Percentiles rank a stretch among this genome's conserved stretches.
Evolutionary conservation across 2,329 filamentous ascomycete species (phyloP).

Genomic region (Ophiocordyceps camponoti-saundersi): DNA sequence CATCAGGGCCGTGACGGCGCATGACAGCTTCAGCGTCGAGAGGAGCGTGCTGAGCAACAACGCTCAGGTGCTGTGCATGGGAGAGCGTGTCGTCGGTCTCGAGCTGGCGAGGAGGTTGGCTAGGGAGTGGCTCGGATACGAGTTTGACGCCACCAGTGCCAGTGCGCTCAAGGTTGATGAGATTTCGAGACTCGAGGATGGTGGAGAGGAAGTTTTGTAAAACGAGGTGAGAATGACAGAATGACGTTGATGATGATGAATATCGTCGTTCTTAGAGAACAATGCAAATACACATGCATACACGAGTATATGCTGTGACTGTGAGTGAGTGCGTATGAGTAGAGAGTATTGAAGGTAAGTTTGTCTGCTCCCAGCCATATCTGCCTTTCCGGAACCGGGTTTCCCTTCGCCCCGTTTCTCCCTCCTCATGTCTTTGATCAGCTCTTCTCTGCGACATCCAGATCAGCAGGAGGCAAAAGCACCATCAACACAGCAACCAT

Average conservation of each 20-base stretch:
- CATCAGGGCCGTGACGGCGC: conserved; percentile 73
- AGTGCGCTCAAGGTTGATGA: conserved; percentile 28
- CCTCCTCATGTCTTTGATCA: too few relatives aligned
- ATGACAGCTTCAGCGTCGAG: conserved; percentile 75
- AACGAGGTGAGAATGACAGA: neutral
- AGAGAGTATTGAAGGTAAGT: too few relatives aligned
- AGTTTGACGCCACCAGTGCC: conserved; percentile 46
- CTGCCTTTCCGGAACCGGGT: too few relatives aligned
- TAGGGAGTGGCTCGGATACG: conserved; percentile 70
- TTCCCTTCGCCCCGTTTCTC: too few relatives aligned
- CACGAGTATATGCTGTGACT: too few relatives aligned
- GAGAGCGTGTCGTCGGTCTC: conserved; percentile 65
- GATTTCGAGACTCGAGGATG: conserved; percentile 20
- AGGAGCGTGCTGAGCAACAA: conserved; percentile 68
- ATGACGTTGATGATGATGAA: neutral
- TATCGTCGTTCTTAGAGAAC: neutral
- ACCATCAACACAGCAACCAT: conserved; percentile 2
- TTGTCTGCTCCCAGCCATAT: too few relatives aligned
- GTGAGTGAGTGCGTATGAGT: too few relatives aligned
- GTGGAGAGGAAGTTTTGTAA: neutral
- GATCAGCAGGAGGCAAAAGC: too few relatives aligned
- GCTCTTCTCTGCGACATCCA: too few relatives aligned
- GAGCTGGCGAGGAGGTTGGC: conserved; percentile 65
- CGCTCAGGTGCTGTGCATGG: conserved; percentile 75
- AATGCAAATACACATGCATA: neutral